Percentiles rank a stretch among this genome's conserved stretches.
These are phyloP conservation scores for Microcyclosporella mali DNA, from an alignment of 2,329 filamentous ascomycete species.

Conservation along the genomic window DNA sequence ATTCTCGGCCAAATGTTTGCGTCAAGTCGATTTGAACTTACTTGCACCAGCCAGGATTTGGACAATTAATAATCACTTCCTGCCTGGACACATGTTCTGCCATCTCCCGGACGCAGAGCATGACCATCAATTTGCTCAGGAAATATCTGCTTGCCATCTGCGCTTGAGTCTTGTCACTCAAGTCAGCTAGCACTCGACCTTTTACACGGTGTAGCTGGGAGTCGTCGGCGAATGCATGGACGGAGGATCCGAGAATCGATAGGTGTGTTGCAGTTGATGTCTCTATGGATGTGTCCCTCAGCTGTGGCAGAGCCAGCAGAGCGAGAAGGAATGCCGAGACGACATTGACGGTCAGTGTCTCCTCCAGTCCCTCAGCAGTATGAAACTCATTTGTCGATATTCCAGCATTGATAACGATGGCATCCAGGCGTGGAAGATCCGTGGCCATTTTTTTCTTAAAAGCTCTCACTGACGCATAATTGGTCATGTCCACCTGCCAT, in stretches of 20 bases:
- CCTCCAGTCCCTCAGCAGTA: slow-evolving; percentile 41
- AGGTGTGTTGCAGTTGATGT: slow-evolving; percentile 22
- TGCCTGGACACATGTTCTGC: slow-evolving; percentile 6
- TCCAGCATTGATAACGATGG: slow-evolving; percentile 28
- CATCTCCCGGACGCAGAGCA: slow-evolving; percentile 16
- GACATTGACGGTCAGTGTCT: slow-evolving; percentile 47
- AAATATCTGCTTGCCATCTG: slow-evolving; percentile 15
- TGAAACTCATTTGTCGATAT: slow-evolving; percentile 34
- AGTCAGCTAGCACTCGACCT: slow-evolving; percentile 4
- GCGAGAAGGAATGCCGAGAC: slow-evolving; percentile 46
- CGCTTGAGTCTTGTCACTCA: slow-evolving; percentile 11
- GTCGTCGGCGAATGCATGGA: slow-evolving; percentile 39
- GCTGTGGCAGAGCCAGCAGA: slow-evolving; percentile 44
- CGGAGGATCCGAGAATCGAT: slow-evolving; percentile 36
- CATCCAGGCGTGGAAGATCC: slow-evolving; percentile 19
- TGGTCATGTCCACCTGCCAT: slow-evolving; percentile 39
- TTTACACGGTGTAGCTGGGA: slow-evolving; percentile 37
- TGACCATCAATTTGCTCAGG: slow-evolving; percentile 18
- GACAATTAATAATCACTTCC: slow-evolving; percentile 41
- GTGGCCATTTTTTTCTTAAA: slow-evolving; percentile 23
- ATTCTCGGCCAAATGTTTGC: too few relatives aligned
- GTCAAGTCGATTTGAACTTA: too few relatives aligned
- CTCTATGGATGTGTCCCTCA: slow-evolving; percentile 37
- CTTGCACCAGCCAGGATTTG: slow-evolving; percentile 48
- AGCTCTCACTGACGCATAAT: slow-evolving; percentile 29